These are phyloP conservation scores for Penicillium expansum DNA, from an alignment of 2,329 filamentous ascomycete species.

Conservation along the genomic window DNA sequence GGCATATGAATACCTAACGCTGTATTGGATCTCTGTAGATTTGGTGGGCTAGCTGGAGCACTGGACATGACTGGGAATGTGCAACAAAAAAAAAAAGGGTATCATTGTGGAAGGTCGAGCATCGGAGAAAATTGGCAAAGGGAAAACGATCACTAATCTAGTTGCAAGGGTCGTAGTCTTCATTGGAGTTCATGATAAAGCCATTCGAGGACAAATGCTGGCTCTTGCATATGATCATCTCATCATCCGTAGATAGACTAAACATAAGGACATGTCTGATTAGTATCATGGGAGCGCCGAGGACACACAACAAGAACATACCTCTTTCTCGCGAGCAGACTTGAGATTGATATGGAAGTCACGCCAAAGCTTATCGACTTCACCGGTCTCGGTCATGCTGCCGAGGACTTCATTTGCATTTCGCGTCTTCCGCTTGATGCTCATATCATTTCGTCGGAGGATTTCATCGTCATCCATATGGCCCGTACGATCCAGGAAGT, in stretches of 20 bases:
- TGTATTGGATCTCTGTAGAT: too few relatives aligned
- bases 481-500: constrained; percentile 58
- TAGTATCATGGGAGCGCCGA: neutral
- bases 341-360: constrained; percentile 65
- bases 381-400: constrained; percentile 58
- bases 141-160: neutral
- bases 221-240: neutral
- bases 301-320: constrained; percentile 16
- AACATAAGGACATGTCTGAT: neutral
- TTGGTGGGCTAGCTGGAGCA: neutral
- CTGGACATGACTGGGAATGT: neutral
- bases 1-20: neutral
- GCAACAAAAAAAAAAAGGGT: constrained; percentile 1
- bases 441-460: constrained; percentile 60
- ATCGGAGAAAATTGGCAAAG: neutral
- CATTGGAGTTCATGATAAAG: neutral
- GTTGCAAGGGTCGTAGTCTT: neutral
- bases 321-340: constrained; percentile 53
- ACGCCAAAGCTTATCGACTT: constrained; percentile 61
- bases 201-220: neutral
- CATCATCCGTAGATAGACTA: constrained; percentile 18
- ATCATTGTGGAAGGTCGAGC: neutral
- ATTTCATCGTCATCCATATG: constrained; percentile 59
- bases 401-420: constrained; percentile 64
- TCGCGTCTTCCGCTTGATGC: constrained; percentile 56